Conservation (phyloP, 768 basidiomycete genomes). For the Chlorophyllum brunneum region DNA sequence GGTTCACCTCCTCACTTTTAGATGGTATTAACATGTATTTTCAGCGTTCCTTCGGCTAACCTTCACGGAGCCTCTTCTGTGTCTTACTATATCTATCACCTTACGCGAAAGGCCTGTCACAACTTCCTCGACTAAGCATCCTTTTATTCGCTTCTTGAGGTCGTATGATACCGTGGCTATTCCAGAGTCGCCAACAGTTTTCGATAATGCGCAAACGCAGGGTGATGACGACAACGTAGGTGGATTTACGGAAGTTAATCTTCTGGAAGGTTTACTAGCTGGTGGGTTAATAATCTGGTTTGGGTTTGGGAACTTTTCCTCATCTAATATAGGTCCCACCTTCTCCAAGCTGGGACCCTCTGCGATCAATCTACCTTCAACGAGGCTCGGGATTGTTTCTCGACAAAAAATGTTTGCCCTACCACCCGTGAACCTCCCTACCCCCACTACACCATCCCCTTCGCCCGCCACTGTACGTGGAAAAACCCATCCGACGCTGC, state of each 20-base stretch:
- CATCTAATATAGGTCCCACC: constrained; percentile 37
- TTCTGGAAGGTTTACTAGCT: constrained; percentile 57
- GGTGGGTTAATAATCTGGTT: constrained; percentile 33
- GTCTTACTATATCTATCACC: constrained; percentile 81
- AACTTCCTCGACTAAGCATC: constrained; percentile 34
- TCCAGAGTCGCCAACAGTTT: constrained; percentile 28
- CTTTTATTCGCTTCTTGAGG: constrained; percentile 36
- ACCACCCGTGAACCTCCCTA: constrained; percentile 41
- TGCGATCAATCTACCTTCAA: constrained; percentile 55
- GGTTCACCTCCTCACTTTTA: neutral
- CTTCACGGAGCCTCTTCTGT: constrained; percentile 72
- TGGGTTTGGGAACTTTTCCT: neutral
- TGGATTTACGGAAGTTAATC: constrained; percentile 53
- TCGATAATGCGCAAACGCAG: constrained; percentile 31
- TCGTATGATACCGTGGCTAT: constrained; percentile 31
- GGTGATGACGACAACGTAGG: constrained; percentile 47
- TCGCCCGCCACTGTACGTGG: constrained; percentile 41
- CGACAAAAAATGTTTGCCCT: constrained; percentile 68
- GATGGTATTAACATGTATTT: constrained; percentile 4
- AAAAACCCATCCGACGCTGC: constrained; percentile 60
- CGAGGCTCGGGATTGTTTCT: constrained; percentile 64
- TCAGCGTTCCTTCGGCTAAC: constrained; percentile 72
- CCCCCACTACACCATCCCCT: constrained; percentile 41
- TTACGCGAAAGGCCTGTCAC: constrained; percentile 74
- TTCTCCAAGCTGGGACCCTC: constrained; percentile 31